Percentiles rank a stretch among this genome's conserved stretches.
These are phyloP conservation scores for Lobosporangium transversale DNA, from an alignment of 192 early-diverging fungal genomes.

Conservation along the genomic window DNA sequence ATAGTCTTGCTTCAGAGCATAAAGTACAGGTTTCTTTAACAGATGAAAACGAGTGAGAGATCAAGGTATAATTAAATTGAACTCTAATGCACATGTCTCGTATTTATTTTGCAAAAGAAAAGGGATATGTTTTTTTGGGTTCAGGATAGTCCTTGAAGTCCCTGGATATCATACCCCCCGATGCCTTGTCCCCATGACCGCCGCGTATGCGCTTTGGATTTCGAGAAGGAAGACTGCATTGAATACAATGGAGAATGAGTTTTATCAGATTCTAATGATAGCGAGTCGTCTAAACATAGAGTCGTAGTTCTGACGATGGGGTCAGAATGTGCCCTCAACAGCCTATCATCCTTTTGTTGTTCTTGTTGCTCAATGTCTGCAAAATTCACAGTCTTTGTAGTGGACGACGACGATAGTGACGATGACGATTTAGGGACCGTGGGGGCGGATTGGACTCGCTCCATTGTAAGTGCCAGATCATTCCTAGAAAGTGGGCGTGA, in stretches of 20 bases:
- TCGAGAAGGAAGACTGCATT: constrained; percentile 10
- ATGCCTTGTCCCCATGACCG: constrained; percentile 48
- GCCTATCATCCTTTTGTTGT: not conserved
- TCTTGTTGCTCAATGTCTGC: constrained; percentile 4
- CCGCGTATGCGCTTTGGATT: constrained; percentile 42
- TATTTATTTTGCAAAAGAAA: no score
- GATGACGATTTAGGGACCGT: not conserved
- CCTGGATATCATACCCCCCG: constrained; percentile 33
- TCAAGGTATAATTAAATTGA: no score
- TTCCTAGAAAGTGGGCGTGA: not conserved
- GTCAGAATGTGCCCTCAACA: constrained; percentile 17
- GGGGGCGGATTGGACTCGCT: not conserved
- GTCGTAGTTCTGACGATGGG: not conserved
- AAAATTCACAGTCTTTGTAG: constrained; percentile 17
- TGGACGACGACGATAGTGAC: not conserved
- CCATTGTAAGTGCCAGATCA: not conserved
- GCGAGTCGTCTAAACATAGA: not conserved
- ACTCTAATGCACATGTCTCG: no score
- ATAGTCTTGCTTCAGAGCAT: no score
- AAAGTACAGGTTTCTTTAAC: no score
- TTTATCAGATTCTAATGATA: constrained; percentile 2
- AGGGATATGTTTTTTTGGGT: no score
- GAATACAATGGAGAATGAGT: not conserved
- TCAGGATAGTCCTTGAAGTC: constrained; percentile 26
- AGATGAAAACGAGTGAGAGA: no score